Evolutionary conservation across 2,329 filamentous ascomycete genomes (phyloP), one percentile per base, ranked within the genome.

Genomic region (Eutypa lata): DNA sequence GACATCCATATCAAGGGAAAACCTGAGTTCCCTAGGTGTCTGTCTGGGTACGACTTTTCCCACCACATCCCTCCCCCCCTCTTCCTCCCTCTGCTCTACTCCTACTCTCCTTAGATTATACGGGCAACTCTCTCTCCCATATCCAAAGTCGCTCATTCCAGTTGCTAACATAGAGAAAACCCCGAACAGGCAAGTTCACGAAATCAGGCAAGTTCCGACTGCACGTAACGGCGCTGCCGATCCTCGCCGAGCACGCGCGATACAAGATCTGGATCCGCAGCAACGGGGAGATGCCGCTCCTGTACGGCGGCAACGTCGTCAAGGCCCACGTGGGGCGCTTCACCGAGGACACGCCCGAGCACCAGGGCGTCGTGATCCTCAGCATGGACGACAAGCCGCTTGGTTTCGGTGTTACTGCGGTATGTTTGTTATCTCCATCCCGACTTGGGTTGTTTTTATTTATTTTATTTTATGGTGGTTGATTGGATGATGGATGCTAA

Each of bases 241-340:
- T 96, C 57, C 88, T 97, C 61, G 88, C 91, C 50, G 87, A 90
- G 56, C 91, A 97, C 71, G 93, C 93, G 44, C 81, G 94, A 54
- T 96, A 96, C 76, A 97, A 97, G 83, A 86, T 97, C 63, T 97
- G 92, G 91, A 87, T 99, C 61, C 95, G 95, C 74, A 83, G 87
- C 54, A 97, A 97, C 73, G 94, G 94, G 61, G 92, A 95, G 67
- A 96, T 97, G 91, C 93, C 94, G 1, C 97, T 96, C 71, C 76
- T 99, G 46, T 99, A 97, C 73, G 94, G 94, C 50, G 90, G 90
- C 53, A 92, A 97, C 71, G 56, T 69, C 49, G 63, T 68, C 24
- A 90, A 90, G 71, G 88, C 87, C 31, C 88, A 91, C 69, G 71
- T 76, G 5, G 67, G 67, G 22, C 63, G 67, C 19, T 67, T 63